phyloP scores from a whole-genome alignment of 345 rosid species.

The Arabis alpina region DNA sequence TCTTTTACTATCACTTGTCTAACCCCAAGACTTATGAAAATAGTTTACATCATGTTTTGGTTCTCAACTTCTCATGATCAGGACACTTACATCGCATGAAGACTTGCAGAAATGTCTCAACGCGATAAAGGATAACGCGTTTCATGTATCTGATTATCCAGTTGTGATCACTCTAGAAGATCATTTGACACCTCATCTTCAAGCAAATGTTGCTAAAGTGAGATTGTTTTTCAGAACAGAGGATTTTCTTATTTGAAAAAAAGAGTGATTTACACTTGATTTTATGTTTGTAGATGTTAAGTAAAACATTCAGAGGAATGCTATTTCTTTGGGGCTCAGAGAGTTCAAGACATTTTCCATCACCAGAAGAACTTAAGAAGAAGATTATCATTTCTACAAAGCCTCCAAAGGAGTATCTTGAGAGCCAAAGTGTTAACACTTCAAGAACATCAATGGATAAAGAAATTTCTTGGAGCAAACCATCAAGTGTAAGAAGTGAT shows the following conservation, averaged over 20 bases:
- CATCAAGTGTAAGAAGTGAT: constrained; percentile 26
- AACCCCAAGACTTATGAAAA: no score
- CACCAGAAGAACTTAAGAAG: constrained; percentile 64
- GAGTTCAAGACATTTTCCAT: constrained; percentile 54
- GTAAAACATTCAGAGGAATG: constrained; percentile 53
- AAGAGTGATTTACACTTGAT: neutral
- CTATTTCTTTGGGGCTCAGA: constrained; percentile 50
- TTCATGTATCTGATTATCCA: constrained; percentile 67
- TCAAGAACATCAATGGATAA: constrained; percentile 12
- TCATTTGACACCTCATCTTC: constrained; percentile 68
- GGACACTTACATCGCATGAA: constrained; percentile 73
- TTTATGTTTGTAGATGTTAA: constrained; percentile 55
- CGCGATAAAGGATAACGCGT: constrained; percentile 69
- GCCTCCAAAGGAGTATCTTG: constrained; percentile 76
- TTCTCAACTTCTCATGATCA: no score
- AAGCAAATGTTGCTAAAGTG: constrained; percentile 66
- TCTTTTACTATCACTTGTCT: no score
- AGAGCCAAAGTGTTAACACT: constrained; percentile 28
- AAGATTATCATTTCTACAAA: constrained; percentile 81
- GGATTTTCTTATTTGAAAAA: constrained; percentile 4
- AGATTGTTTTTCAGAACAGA: constrained; percentile 4
- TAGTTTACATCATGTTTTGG: no score
- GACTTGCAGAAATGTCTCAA: constrained; percentile 60
- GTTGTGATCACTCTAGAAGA: constrained; percentile 89
- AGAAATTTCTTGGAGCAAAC: constrained; percentile 28